Conservation (phyloP, 164 flowering plant species). For the Protea cynaroides region DNA sequence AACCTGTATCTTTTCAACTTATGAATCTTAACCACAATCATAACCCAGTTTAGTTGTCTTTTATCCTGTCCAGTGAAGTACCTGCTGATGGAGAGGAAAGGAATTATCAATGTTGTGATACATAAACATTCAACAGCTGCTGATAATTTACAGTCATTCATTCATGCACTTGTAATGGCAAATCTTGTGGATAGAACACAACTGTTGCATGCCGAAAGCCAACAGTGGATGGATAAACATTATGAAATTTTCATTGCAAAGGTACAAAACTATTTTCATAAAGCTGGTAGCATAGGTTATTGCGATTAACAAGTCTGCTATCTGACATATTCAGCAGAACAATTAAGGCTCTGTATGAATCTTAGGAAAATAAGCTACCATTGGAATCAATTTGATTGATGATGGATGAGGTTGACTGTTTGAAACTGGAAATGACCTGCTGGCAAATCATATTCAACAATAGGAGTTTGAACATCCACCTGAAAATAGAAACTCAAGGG, state of each 20-base stretch:
- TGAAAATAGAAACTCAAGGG: too few species aligned
- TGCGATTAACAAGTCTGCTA: not conserved
- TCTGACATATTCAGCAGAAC: too few species aligned
- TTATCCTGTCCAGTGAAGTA: slow-evolving; percentile 47
- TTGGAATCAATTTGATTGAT: too few species aligned
- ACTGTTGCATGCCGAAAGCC: slow-evolving; percentile 48
- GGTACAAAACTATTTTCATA: slow-evolving; percentile 29
- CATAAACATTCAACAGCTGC: slow-evolving; percentile 68
- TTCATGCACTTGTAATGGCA: slow-evolving; percentile 81
- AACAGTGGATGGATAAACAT: slow-evolving; percentile 77
- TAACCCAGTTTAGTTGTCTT: slow-evolving; percentile 9
- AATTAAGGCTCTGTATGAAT: too few species aligned
- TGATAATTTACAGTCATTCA: slow-evolving; percentile 66
- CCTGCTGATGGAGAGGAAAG: slow-evolving; percentile 51
- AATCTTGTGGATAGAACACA: slow-evolving; percentile 22
- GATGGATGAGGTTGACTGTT: too few species aligned
- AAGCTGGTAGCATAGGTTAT: not conserved
- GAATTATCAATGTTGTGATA: slow-evolving; percentile 38
- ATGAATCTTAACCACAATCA: not conserved
- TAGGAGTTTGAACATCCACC: too few species aligned
- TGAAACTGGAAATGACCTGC: too few species aligned
- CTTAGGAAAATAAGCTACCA: too few species aligned
- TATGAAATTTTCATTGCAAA: slow-evolving; percentile 53
- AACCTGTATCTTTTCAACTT: not conserved
- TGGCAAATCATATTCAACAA: too few species aligned